Base-by-base conservation (phyloP, 179 eudicot genomes). In the Carnegiea gigantea region DNA sequence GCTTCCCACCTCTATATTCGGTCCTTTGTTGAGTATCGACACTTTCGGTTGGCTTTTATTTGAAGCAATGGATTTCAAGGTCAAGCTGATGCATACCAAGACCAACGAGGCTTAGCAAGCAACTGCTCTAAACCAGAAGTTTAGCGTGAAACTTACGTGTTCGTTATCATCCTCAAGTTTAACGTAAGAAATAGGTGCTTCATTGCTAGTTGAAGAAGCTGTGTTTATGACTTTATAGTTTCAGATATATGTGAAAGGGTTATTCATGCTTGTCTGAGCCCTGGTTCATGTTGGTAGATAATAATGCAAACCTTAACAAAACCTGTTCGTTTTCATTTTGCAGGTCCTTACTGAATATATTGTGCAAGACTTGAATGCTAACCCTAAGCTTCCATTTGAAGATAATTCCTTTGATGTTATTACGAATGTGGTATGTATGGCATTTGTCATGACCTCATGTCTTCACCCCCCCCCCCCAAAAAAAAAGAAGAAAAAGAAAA, bases 311-410 rank as follows among this genome's bases (percentile, higher is more conserved):
- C 46, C 33, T 40, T 15, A 60, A 68, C 28, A 4, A 78, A 70
- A 40, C 51, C 30, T 57, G 10, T 12, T 46, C 20, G 17, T 24
- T 54, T 67, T 24, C 23, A 78, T 74, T 86, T 77, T 86, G 89
- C 84, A 96, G 99, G 95, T 92, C 82, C 86, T 96, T 79, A 96
- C 99, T 11, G 95, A 96, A 80, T 96, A 92, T 83, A 77, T 91
- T 77, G 96, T 96, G 82, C 99, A 94, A 93, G 98, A 96, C 89
- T 84, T 96, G 86, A 96, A 96, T 85, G 86, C 84, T 65, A 82
- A 91, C 82, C 96, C 99, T 57, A 92, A 88, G 80, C 96, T 96
- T 82, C 98, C 96, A 57, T 96, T 90, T 81, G 97, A 91, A 80
- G 99, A 94, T 79, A 88, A 89, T 78, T 86, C 96, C 49, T 96